Conservation (phyloP, 257 asterid species). For the Rhazya stricta region DNA sequence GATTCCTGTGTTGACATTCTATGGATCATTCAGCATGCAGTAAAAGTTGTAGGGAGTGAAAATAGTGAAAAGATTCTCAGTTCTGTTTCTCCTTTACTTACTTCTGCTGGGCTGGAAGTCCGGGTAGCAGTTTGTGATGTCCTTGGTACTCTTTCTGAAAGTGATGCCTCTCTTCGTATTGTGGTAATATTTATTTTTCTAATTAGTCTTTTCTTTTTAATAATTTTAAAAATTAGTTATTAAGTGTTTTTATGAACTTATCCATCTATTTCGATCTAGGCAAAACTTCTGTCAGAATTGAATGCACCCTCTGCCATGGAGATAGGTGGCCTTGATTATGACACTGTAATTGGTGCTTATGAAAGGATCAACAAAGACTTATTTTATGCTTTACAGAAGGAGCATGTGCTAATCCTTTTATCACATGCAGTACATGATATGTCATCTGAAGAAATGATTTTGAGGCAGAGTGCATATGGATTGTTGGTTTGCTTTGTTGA, state of each 20-base stretch:
- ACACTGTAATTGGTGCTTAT: conserved; percentile 66
- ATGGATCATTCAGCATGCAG: conserved; percentile 54
- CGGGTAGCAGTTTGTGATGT: conserved; percentile 68
- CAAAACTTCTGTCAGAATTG: conserved; percentile 61
- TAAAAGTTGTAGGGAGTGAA: conserved; percentile 45
- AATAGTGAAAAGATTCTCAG: conserved; percentile 44
- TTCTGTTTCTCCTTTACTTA: conserved; percentile 67
- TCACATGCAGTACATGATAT: conserved; percentile 73
- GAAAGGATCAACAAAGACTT: conserved; percentile 50
- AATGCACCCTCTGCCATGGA: conserved; percentile 67
- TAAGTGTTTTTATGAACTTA: neutral
- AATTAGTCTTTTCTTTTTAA: neutral
- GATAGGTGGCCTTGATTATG: conserved; percentile 77
- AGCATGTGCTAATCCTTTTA: conserved; percentile 65
- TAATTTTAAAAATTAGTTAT: too few relatives aligned
- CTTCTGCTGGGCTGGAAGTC: conserved; percentile 50
- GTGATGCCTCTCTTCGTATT: conserved; percentile 50
- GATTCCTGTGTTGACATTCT: conserved; percentile 49
- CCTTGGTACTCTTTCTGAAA: conserved; percentile 64
- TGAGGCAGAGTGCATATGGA: conserved; percentile 82
- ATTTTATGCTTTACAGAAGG: conserved; percentile 49
- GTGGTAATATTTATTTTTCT: conserved; percentile 45
- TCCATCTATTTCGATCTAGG: conserved; percentile 40
- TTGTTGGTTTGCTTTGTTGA: conserved; percentile 66
- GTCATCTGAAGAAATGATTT: conserved; percentile 75